Conservation (phyloP, 106 monocot species). For the Narthecium ossifragum region DNA sequence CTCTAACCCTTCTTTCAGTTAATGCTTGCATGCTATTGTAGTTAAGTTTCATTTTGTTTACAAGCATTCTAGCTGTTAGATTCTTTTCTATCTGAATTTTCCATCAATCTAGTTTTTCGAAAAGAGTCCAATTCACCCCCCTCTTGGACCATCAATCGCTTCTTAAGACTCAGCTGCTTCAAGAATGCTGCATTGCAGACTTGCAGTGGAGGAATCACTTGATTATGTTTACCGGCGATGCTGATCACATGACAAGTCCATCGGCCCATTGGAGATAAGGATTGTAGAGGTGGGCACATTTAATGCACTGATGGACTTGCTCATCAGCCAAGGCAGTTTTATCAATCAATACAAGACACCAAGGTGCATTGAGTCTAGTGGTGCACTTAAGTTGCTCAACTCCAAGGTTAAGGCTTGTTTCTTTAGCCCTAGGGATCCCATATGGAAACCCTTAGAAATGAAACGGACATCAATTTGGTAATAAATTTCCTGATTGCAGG, state of each 20-base stretch:
- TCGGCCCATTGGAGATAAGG: conserved; percentile 75
- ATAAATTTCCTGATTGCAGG: too few relatives aligned
- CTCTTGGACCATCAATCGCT: too few relatives aligned
- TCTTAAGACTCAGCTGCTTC: conserved; percentile 14
- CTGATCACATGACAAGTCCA: conserved; percentile 52
- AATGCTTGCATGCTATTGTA: too few relatives aligned
- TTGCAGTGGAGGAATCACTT: conserved; percentile 70
- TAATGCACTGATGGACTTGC: conserved; percentile 82
- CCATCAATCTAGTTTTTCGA: too few relatives aligned
- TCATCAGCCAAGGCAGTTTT: conserved; percentile 58
- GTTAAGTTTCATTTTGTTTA: too few relatives aligned
- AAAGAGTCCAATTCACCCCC: too few relatives aligned
- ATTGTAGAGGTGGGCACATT: conserved; percentile 74
- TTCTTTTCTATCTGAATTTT: too few relatives aligned
- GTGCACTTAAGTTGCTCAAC: conserved; percentile 58
- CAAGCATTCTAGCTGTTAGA: too few relatives aligned
- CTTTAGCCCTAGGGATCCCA: conserved; percentile 80
- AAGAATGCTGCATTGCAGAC: conserved; percentile 63
- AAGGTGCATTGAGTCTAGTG: conserved; percentile 48
- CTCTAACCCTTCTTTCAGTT: too few relatives aligned
- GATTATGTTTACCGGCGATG: conserved; percentile 81
- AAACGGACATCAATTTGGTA: too few relatives aligned
- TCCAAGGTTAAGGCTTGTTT: conserved; percentile 28
- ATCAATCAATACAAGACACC: conserved; percentile 97
- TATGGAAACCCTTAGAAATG: conserved; percentile 44